Conservation (phyloP, 2,329 filamentous ascomycete species). For the Lojkania enalia region DNA sequence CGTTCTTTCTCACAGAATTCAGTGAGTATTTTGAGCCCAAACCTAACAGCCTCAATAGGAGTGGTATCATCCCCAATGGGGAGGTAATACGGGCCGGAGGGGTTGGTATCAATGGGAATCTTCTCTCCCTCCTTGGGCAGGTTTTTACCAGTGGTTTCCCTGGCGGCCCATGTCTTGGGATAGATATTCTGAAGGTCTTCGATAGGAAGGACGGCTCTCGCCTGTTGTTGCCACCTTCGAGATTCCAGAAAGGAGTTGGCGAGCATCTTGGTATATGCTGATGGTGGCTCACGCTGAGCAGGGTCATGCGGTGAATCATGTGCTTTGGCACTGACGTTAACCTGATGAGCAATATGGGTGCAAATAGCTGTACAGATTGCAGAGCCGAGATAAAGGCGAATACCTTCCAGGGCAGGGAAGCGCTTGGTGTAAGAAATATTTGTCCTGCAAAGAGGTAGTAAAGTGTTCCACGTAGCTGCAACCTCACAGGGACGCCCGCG, state of each 20-base stretch:
- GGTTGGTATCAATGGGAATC: slow-evolving; percentile 35
- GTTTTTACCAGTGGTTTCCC: slow-evolving; percentile 22
- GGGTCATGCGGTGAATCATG: slow-evolving; percentile 36
- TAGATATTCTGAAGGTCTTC: slow-evolving; percentile 44
- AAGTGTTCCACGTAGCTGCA: slow-evolving; percentile 42
- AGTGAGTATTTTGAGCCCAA: slow-evolving; percentile 46
- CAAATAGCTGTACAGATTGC: slow-evolving; percentile 46
- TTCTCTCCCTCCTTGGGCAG: slow-evolving; percentile 36
- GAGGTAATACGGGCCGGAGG: slow-evolving; percentile 46
- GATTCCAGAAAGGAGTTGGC: slow-evolving; percentile 34
- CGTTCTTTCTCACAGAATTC: slow-evolving; percentile 48
- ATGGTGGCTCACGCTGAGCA: slow-evolving; percentile 24
- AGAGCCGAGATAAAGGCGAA: slow-evolving; percentile 46
- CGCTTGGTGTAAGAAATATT: slow-evolving; percentile 37
- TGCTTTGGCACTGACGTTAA: slow-evolving; percentile 14
- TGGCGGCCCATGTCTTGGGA: slow-evolving; percentile 43
- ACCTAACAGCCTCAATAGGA: slow-evolving; percentile 50
- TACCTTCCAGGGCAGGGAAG: slow-evolving; percentile 44
- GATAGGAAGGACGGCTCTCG: slow-evolving; percentile 31
- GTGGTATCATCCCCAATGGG: slow-evolving; percentile 47
- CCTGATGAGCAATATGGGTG: slow-evolving; percentile 25
- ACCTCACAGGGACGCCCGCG: slow-evolving; percentile 38
- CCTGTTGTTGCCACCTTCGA: slow-evolving; percentile 31
- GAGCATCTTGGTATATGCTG: slow-evolving; percentile 32
- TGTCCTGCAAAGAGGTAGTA: slow-evolving; percentile 41